Base-by-base conservation (phyloP, 345 rosid species). In the Gossypium rotundifolium region DNA sequence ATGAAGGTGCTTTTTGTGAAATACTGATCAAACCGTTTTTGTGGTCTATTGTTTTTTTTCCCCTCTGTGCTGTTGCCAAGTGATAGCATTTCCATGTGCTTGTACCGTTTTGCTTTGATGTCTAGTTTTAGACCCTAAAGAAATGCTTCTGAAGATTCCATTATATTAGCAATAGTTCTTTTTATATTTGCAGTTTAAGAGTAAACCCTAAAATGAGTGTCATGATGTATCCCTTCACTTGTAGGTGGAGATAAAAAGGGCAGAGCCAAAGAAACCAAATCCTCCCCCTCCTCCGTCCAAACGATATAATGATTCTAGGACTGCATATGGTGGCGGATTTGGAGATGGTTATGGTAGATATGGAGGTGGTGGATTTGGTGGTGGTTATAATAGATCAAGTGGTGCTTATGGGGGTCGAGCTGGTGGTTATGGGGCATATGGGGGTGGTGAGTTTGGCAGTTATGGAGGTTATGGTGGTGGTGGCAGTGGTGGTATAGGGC, bases 211-310 rank as follows among this genome's bases (percentile, higher is more conserved):
- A 67, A 67, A 9, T 49, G 72, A 51, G 59, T 69, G 45, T 29
- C 27, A 6, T 65, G 48, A 13, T 75, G 74, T 16, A 64, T 60
- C 62, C 67, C 10, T 74, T 73, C 75, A 72, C 45, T 61, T 84
- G 65, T 75, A 94, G 99, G 98, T 95, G 76, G 99, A 95, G 85
- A 88, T 95, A 76, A 95, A 95, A 89, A 95, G 89, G 84, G 99
- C 99, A 29, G 99, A 95, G 74, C 99, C 99, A n/a, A 95, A 90
- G 84, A 95, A 86, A 77, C 88, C 96, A 11, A 94, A 92, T 79
- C 84, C 90, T 0, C 91, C 90, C 5, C 85, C 84, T 4, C 82
- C 88, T n/a, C 83, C 90, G 1, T 83, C 91, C 22, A 87, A 82
- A 77, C 83, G 96, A 54, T 86, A 82, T 42, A 77, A 77, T 77